Conservation (phyloP, 106 monocot genomes). For the Alisma plantagoaquatica region DNA sequence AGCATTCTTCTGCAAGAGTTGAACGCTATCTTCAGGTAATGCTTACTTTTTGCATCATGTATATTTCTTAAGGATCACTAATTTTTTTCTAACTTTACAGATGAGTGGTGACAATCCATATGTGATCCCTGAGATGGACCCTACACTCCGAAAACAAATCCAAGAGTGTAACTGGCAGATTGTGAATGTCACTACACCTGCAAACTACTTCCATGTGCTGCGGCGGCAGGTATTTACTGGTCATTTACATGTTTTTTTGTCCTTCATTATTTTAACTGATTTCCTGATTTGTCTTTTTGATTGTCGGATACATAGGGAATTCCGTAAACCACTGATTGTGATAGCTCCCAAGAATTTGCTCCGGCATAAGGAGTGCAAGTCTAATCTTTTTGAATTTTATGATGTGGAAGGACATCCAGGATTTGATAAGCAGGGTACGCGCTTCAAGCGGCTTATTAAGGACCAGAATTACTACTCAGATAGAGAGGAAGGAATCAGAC, state of each 20-base stretch:
- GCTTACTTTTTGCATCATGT: not conserved
- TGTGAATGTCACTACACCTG: conserved; percentile 93
- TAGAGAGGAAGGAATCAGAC: conserved; percentile 76
- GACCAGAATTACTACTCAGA: conserved; percentile 75
- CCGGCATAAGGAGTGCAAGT: conserved; percentile 95
- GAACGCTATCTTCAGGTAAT: conserved; percentile 93
- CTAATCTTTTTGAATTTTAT: conserved; percentile 89
- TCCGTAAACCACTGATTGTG: conserved; percentile 88
- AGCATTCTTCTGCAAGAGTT: conserved; percentile 82
- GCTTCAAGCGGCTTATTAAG: conserved; percentile 96
- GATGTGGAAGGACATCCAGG: conserved; percentile 86
- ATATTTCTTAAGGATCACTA: not conserved
- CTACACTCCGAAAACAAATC: conserved; percentile 84
- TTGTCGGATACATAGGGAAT: conserved; percentile 81
- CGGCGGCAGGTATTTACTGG: conserved; percentile 59
- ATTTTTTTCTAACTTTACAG: conserved; percentile 21
- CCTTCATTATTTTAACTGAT: not conserved
- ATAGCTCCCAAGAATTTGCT: conserved; percentile 92
- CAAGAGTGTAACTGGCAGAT: conserved; percentile 99
- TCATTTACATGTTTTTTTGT: not conserved
- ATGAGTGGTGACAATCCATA: conserved; percentile 97
- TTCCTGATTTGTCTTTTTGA: conserved; percentile 3
- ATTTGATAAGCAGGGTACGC: conserved; percentile 97
- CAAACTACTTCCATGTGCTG: conserved; percentile 96
- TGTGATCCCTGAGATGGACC: conserved; percentile 95